Evolutionary conservation across 148 eudicot genomes (phyloP), one percentile per base, ranked within the genome.

Genomic region (Camellia granthamiana): DNA sequence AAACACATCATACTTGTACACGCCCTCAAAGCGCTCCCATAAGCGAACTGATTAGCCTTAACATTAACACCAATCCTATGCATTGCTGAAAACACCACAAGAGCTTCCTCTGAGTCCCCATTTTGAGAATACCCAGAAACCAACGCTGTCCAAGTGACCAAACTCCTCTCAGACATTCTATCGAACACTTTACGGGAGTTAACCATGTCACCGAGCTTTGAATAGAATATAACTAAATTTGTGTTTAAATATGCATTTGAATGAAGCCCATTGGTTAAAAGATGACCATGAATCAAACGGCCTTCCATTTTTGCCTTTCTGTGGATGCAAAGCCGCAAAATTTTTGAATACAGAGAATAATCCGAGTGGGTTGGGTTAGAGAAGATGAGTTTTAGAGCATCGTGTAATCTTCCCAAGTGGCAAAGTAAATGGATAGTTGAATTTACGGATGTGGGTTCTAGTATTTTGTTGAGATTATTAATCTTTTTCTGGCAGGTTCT

Each of bases 101-200:
- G 58, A n/a, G 83, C 83, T 66, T 81, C 74, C 77, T 67, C 49
- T 43, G 58, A 47, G 49, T 43, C 75, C 74, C 79, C 67, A 81
- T 81, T 81, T 67, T 81, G 74, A 66, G 78, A 13, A 55, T 74
- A 81, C 12, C 83, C 83, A 5, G 83, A 81, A 21, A 81, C 6
- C 72, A 81, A 58, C 5, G 83, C 79, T 5, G 74, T 81, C 78
- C 79, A 81, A 65, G 78, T 38, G 19, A 81, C 83, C 11, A 81
- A 67, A 23, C 78, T 81, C 62, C 74, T 74, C 55, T 75, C 74
- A 75, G 74, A 18, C 79, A 81, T 81, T 75, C 47, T 46, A 67
- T 81, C 79, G 6, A 81, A 81, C 83, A 81, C n/a, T 3, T 23
- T 81, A 43, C 83, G 77, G 9, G 78, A 52, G 62, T 41, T 54